Conservation (phyloP, 2,329 filamentous ascomycete genomes). For the Hypoxylon sp. region DNA sequence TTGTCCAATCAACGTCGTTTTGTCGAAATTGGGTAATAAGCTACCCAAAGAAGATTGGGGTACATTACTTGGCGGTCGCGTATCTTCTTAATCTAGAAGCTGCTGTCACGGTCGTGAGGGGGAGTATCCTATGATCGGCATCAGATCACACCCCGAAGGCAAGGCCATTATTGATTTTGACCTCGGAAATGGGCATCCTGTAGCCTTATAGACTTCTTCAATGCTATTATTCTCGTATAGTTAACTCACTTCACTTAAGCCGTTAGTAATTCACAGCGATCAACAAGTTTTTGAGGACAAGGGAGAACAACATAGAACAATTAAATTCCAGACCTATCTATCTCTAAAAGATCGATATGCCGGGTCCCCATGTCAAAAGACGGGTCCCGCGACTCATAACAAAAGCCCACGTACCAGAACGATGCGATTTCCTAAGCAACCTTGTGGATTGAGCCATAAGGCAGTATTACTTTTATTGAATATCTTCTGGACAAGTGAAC, state of each 20-base stretch:
- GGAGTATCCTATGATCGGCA: conserved; percentile 14
- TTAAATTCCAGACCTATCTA: no score
- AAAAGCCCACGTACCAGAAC: no score
- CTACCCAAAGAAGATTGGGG: conserved; percentile 8
- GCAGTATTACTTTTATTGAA: no score
- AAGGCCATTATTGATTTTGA: not conserved
- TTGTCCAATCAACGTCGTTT: conserved; percentile 35
- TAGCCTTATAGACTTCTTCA: not conserved
- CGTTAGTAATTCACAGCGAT: no score
- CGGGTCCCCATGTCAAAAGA: no score
- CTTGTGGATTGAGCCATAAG: no score
- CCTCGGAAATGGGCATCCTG: not conserved
- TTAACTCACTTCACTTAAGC: not conserved
- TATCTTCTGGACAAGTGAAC: no score
- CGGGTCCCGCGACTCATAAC: no score
- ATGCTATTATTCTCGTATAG: not conserved
- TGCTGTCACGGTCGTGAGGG: conserved; percentile 9
- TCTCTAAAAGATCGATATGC: no score
- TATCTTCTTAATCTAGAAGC: conserved; percentile 37
- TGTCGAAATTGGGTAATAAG: conserved; percentile 16
- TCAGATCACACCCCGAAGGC: conserved; percentile 6
- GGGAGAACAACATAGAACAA: no score
- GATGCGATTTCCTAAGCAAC: no score
- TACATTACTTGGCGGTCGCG: conserved; percentile 27
- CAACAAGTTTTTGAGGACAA: no score